Percentiles rank a stretch among this genome's conserved stretches.
Conservation (phyloP, 2,329 filamentous ascomycete genomes). For the Ascochyta lentis region DNA sequence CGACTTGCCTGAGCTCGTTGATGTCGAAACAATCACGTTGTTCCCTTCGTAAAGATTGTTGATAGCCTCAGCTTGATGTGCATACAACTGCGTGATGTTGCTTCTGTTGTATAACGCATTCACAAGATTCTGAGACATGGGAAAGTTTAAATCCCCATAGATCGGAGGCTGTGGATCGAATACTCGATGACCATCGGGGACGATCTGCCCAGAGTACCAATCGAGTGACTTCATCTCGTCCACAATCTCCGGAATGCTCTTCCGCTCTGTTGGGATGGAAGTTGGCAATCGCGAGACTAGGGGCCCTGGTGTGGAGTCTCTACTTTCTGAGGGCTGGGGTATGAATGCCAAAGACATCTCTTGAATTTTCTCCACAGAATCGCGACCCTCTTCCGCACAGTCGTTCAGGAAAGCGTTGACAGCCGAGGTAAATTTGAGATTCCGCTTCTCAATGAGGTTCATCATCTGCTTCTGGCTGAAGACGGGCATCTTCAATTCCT, state of each 20-base stretch:
- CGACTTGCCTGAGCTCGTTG: constrained; percentile 95
- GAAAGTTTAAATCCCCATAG: constrained; percentile 83
- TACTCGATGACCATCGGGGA: constrained; percentile 88
- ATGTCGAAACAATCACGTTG: constrained; percentile 91
- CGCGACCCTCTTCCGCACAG: constrained; percentile 68
- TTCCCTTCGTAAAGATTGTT: constrained; percentile 83
- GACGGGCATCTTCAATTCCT: constrained; percentile 88
- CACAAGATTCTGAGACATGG: constrained; percentile 88
- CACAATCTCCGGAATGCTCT: constrained; percentile 83
- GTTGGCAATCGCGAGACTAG: constrained; percentile 63
- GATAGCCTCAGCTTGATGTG: constrained; percentile 92
- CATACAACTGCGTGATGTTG: constrained; percentile 83
- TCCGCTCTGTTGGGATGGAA: constrained; percentile 79
- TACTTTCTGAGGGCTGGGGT: constrained; percentile 63
- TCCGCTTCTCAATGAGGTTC: constrained; percentile 85
- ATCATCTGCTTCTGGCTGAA: constrained; percentile 94
- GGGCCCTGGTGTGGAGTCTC: constrained; percentile 51
- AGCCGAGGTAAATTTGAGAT: constrained; percentile 79
- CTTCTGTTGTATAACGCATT: constrained; percentile 94
- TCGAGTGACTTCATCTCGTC: constrained; percentile 79
- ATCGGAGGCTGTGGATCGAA: constrained; percentile 85
- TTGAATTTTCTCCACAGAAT: constrained; percentile 72
- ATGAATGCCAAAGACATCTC: constrained; percentile 66
- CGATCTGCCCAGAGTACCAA: constrained; percentile 93
- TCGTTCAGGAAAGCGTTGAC: constrained; percentile 78